phyloP scores from a whole-genome alignment of 2,329 filamentous ascomycete species.

The Fusarium liriodendri region DNA sequence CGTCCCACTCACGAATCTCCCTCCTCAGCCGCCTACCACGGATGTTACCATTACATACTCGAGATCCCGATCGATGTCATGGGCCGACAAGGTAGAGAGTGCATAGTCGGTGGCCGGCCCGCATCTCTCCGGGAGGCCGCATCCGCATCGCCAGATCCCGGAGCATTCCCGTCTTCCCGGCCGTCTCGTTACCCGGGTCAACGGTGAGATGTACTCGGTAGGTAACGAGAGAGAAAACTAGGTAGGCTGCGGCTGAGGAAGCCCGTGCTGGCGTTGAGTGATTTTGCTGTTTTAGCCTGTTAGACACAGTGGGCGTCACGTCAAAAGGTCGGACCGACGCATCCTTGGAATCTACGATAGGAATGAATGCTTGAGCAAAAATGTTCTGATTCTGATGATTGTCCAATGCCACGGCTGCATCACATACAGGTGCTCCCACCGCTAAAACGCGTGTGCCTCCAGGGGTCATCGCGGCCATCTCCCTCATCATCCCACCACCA shows the following conservation, averaged over 20 bases:
- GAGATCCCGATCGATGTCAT: not conserved
- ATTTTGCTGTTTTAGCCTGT: conserved; percentile 6
- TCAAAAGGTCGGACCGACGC: not conserved
- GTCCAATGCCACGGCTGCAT: not conserved
- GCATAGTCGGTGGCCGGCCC: conserved; percentile 15
- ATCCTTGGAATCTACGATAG: not conserved
- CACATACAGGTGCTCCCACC: not conserved
- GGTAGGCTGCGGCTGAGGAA: not conserved
- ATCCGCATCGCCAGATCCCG: conserved; percentile 38
- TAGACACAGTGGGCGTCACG: not conserved
- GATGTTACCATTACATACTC: not conserved
- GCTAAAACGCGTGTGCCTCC: not conserved
- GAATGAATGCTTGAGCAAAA: not conserved
- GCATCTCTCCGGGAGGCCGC: conserved; percentile 28
- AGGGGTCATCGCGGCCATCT: conserved; percentile 15
- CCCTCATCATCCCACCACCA: conserved; percentile 37
- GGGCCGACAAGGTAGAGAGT: conserved; percentile 15
- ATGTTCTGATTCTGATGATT: not conserved
- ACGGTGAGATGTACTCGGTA: not conserved
- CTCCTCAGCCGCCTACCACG: conserved; percentile 1
- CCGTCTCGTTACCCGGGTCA: conserved; percentile 23
- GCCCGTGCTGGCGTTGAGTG: conserved; percentile 8
- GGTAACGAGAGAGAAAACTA: not conserved
- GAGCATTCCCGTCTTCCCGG: conserved; percentile 5
- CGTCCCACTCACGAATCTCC: not conserved